Evolutionary conservation across 768 basidiomycete species (phyloP), one percentile per base, ranked within the genome.

Genomic region (Mycena metata): DNA sequence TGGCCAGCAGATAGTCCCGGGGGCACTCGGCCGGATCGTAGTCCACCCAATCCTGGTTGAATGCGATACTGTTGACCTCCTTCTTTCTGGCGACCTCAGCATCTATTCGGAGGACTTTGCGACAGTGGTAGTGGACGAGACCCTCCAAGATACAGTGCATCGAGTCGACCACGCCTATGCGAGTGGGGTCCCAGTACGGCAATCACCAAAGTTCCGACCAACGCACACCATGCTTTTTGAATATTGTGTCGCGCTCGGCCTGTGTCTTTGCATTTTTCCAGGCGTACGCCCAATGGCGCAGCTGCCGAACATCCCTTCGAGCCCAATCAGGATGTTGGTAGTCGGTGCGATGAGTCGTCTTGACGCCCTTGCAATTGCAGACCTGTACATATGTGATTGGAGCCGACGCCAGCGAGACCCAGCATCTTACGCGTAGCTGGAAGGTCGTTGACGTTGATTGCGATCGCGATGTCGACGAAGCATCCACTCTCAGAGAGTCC

Each of bases 61-160:
- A 58, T 8, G 56, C 56, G 24, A 63, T 64, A 61, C 64, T 57
- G 16, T 7, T 36, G 15, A 54, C 45, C 39, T 50, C 67, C 49
- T 58, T 68, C 63, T 63, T 64, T 60, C 60, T 69, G 50, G 69
- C 59, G 30, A 60, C n/a, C n/a, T n/a, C n/a, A n/a, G n/a, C n/a
- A n/a, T n/a, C n/a, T n/a, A n/a, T n/a, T n/a, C n/a, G n/a, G n/a
- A n/a, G n/a, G n/a, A n/a, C n/a, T n/a, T n/a, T n/a, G n/a, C n/a
- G n/a, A n/a, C n/a, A n/a, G n/a, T n/a, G n/a, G n/a, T n/a, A n/a
- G n/a, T n/a, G n/a, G n/a, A n/a, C n/a, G n/a, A n/a, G n/a, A n/a
- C n/a, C 43, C 47, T 67, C 55, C 16, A 74, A 66, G 21, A 80
- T 62, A 55, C 70, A 74, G 64, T 81, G 80, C 79, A 81, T 80